Evolutionary conservation across 331 rosid genomes (phyloP).

Genomic region (Malus hybrid): DNA sequence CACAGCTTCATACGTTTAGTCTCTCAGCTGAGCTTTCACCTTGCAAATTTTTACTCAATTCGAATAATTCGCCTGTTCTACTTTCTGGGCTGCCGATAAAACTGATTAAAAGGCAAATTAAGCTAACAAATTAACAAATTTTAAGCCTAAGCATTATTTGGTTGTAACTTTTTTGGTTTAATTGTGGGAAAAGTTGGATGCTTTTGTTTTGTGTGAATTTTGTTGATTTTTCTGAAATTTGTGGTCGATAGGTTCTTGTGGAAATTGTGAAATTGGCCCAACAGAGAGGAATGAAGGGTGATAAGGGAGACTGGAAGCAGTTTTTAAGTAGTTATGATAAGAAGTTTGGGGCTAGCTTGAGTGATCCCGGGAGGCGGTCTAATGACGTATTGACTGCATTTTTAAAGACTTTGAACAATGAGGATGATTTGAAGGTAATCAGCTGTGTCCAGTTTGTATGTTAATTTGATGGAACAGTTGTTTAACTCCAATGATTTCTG

Average conservation of each 20-base stretch:
- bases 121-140: not conserved
- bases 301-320: constrained; percentile 70
- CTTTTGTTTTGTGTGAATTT: not conserved
- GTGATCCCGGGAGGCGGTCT: constrained; percentile 71
- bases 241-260: constrained; percentile 47
- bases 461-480: not conserved
- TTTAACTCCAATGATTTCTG: not conserved
- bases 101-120: not conserved
- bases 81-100: not conserved
- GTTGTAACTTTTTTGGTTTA: too few relatives aligned
- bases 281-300: constrained; percentile 56
- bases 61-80: not conserved
- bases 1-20: not conserved
- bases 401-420: constrained; percentile 52
- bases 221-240: not conserved
- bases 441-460: not conserved
- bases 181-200: not conserved
- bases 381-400: constrained; percentile 48
- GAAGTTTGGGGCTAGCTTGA: constrained; percentile 52
- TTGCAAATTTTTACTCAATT: not conserved
- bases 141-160: not conserved
- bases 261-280: constrained; percentile 68
- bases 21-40: not conserved
- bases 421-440: constrained; percentile 62
- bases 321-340: constrained; percentile 48